phyloP scores from a whole-genome alignment of 257 asterid genomes.

The Dorcoceras hygrometricum region DNA sequence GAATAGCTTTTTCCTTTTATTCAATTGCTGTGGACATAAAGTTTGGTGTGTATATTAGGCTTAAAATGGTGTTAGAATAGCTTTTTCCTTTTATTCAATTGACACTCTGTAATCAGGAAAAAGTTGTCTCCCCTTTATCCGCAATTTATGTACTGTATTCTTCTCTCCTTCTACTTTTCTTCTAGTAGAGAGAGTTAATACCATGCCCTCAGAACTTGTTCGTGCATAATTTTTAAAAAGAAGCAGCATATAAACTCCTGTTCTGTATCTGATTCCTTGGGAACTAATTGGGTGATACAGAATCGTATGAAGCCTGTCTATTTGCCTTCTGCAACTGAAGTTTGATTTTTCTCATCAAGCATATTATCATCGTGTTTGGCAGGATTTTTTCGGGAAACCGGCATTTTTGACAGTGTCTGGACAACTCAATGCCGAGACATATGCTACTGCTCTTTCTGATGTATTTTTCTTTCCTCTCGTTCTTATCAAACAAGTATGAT shows the following conservation, averaged over 20 bases:
- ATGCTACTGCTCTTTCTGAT: conserved; percentile 95
- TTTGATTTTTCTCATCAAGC: conserved; percentile 6
- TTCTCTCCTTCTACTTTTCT: background rate
- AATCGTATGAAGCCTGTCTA: conserved; percentile 16
- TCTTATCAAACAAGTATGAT: conserved; percentile 16
- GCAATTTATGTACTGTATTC: background rate
- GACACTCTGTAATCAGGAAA: background rate
- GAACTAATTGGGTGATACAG: background rate
- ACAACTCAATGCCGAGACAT: conserved; percentile 96
- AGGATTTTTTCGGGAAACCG: conserved; percentile 97
- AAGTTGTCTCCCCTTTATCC: conserved; percentile 2
- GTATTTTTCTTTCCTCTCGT: conserved; percentile 40
- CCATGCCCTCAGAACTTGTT: conserved; percentile 3
- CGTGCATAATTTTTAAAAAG: conserved; percentile 9
- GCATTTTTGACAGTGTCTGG: conserved; percentile 98
- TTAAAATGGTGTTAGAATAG: conserved; percentile 7
- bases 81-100: background rate
- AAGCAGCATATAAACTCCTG: background rate
- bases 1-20: conserved; percentile 13
- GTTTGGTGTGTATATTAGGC: conserved; percentile 2
- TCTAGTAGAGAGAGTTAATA: background rate
- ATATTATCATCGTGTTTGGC: conserved; percentile 30
- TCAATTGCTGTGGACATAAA: background rate
- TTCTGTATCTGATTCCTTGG: conserved; percentile 12
- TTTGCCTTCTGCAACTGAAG: conserved; percentile 19